These are phyloP conservation scores for Elsinoe australis DNA, from an alignment of 2,329 filamentous ascomycete genomes.

Conservation along the genomic window DNA sequence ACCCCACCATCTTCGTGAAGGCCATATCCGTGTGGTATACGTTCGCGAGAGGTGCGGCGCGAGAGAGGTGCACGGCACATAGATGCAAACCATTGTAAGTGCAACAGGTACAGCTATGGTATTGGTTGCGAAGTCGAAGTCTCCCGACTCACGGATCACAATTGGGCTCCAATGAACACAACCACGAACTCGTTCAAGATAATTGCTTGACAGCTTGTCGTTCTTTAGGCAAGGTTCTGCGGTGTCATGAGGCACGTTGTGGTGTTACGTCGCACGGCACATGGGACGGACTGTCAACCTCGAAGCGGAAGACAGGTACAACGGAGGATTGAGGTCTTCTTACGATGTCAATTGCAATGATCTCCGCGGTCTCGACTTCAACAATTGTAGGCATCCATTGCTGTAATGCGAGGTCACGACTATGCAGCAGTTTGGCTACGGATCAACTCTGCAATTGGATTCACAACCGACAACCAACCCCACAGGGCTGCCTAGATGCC, in stretches of 20 bases:
- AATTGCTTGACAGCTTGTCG: background rate
- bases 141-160: background rate
- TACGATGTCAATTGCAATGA: background rate
- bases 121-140: background rate
- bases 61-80: background rate
- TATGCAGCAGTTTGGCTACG: conserved; percentile 7
- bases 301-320: conserved; percentile 1
- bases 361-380: background rate
- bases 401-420: background rate
- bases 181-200: background rate
- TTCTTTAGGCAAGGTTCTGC: too few relatives aligned
- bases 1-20: too few relatives aligned
- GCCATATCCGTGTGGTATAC: too few relatives aligned
- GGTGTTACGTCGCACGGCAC: conserved; percentile 2
- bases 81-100: background rate
- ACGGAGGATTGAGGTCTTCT: background rate
- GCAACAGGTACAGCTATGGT: too few relatives aligned
- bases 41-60: background rate
- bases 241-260: background rate
- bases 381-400: background rate
- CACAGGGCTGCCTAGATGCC: background rate
- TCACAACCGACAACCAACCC: background rate
- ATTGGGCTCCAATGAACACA: background rate
- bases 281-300: too few relatives aligned
- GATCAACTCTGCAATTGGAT: background rate